Percentiles rank a stretch among this genome's conserved stretches.
Conservation (phyloP, 2,329 filamentous ascomycete genomes). For the Ophiostoma ulmi region DNA sequence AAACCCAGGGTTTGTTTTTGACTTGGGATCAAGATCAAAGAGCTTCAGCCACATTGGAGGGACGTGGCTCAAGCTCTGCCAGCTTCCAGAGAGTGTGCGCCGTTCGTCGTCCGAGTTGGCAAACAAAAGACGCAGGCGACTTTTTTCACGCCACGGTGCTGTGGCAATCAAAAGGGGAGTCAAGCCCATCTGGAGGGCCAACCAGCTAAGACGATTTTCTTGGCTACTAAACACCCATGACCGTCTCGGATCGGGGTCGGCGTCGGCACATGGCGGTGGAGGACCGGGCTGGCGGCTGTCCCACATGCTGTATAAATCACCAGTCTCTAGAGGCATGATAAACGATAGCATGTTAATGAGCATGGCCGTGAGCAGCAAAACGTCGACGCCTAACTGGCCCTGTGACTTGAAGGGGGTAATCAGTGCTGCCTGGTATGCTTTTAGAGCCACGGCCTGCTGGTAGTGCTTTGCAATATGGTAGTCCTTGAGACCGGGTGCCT, state of each 20-base stretch:
- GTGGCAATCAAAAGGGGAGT: conserved; percentile 27
- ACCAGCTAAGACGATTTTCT: conserved; percentile 28
- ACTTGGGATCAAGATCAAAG: conserved; percentile 24
- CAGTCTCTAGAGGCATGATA: conserved; percentile 27
- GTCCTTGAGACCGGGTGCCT: conserved; percentile 18
- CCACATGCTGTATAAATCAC: conserved; percentile 1
- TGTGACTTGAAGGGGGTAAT: conserved; percentile 25
- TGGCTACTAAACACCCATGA: conserved; percentile 30
- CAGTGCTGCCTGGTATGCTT: conserved; percentile 26
- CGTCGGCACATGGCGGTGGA: conserved; percentile 18
- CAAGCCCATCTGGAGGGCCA: conserved; percentile 28
- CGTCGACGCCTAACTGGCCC: conserved; percentile 27
- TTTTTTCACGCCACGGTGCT: conserved; percentile 24
- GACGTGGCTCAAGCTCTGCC: conserved; percentile 25
- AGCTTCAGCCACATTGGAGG: conserved; percentile 28
- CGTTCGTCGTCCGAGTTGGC: conserved; percentile 27
- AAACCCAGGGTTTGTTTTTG: background rate
- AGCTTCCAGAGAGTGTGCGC: conserved; percentile 25
- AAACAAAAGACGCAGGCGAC: conserved; percentile 25
- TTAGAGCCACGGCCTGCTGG: conserved; percentile 29
- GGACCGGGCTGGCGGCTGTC: conserved; percentile 5
- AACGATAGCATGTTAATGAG: conserved; percentile 30
- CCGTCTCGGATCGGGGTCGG: conserved; percentile 23
- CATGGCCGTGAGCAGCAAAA: conserved; percentile 29
- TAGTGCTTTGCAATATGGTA: conserved; percentile 28